Evolutionary conservation across 2,329 filamentous ascomycete species (phyloP).

Genomic region (Clonostachys rhizophaga): DNA sequence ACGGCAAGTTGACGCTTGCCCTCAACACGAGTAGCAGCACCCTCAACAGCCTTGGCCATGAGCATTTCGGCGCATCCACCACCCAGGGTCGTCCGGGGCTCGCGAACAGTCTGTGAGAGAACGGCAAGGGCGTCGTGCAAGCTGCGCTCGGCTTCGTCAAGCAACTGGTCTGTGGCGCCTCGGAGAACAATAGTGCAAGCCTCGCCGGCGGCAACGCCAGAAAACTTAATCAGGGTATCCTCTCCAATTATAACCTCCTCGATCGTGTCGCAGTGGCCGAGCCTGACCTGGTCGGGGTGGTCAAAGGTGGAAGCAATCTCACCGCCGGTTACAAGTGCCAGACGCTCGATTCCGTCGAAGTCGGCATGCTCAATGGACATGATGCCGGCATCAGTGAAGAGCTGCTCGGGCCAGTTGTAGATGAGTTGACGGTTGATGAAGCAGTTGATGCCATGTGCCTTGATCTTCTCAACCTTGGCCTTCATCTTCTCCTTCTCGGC

Average conservation of each 20-base stretch:
- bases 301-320: conserved; percentile 98
- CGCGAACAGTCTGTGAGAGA: conserved; percentile 91
- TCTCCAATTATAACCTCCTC: conserved; percentile 99
- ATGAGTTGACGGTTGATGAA: conserved; percentile 99
- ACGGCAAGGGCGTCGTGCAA: conserved; percentile 95
- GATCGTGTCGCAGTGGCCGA: conserved; percentile 91
- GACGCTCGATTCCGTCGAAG: conserved; percentile 94
- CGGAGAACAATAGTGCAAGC: conserved; percentile 96
- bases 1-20: conserved; percentile 97
- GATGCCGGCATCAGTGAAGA: conserved; percentile 96
- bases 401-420: conserved; percentile 99
- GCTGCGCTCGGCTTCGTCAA: conserved; percentile 94
- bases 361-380: conserved; percentile 98
- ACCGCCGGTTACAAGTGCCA: conserved; percentile 92
- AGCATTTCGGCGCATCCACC: conserved; percentile 98
- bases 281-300: conserved; percentile 93
- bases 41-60: conserved; percentile 97
- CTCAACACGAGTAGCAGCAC: conserved; percentile 86
- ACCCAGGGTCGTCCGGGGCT: conserved; percentile 89
- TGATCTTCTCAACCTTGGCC: conserved; percentile 98
- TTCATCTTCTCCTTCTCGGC: conserved; percentile 99
- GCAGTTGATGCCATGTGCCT: conserved; percentile 98
- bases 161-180: conserved; percentile 91
- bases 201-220: conserved; percentile 86
- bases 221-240: conserved; percentile 96